These are phyloP conservation scores for Acanthamoeba castellanii DNA, from an alignment of 208 protist genomes.

Conservation along the genomic window DNA sequence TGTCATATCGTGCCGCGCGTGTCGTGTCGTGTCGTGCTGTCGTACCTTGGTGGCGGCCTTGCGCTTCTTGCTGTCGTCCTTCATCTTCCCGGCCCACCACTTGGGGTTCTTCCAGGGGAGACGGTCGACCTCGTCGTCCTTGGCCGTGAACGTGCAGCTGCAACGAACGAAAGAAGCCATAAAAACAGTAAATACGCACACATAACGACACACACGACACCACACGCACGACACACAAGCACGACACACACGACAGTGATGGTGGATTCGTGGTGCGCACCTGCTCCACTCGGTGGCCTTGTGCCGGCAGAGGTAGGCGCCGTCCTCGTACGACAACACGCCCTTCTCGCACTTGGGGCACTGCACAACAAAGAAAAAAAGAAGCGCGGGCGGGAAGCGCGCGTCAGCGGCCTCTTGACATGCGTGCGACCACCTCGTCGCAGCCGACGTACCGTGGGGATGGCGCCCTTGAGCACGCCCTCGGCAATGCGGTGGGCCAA, in stretches of 20 bases:
- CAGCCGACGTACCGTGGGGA: constrained; percentile 1
- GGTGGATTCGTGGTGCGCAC: background rate
- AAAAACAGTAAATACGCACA: background rate
- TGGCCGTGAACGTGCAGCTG: constrained; percentile 71
- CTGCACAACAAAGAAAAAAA: background rate
- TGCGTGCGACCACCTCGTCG: background rate
- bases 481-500: constrained; percentile 60
- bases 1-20: background rate
- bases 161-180: background rate
- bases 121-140: constrained; percentile 48
- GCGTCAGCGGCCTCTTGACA: background rate
- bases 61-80: background rate
- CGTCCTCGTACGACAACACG: constrained; percentile 58
- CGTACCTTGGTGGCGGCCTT: constrained; percentile 1
- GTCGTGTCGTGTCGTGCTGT: background rate
- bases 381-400: background rate
- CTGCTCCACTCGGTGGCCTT: constrained; percentile 67
- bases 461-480: constrained; percentile 62
- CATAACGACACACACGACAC: background rate
- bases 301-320: constrained; percentile 9
- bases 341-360: constrained; percentile 67
- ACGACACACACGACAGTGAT: background rate
- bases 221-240: background rate
- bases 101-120: constrained; percentile 66
- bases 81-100: constrained; percentile 63